Base-by-base conservation (phyloP, 1,139 yeast genomes). In the Candida albicans region DNA sequence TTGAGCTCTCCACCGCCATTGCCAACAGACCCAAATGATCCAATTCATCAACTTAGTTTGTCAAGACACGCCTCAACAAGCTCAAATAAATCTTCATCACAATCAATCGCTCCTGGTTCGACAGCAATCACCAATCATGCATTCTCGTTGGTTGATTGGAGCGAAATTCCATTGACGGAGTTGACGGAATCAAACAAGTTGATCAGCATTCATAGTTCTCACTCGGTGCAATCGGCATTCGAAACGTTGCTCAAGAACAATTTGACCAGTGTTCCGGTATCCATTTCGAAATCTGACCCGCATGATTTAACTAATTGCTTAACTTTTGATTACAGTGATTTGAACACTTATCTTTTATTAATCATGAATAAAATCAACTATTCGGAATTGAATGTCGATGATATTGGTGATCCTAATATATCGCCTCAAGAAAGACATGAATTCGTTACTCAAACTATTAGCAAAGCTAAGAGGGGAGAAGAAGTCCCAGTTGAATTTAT, bases 241-340 rank as follows among this genome's bases (percentile, higher is more conserved):
- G 90, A 89, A 56, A 82, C 84, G 2, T 73, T 93, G 56, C 75
- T 77, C 38, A 66, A 75, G 33, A 77, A 90, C 62, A 82, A 86
- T 50, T 76, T 93, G 57, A 91, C 97, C 2, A 84, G 95, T 28
- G 70, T 93, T 43, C 98, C 98, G 0, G 95, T 93, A 3, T 62
- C 59, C 75, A 74, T 60, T 68, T 44, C 46, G 13, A 43, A 46
- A 33, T 39, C 45, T 37, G 48, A 47, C 29, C 45, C 37, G 8
- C 70, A 54, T 6, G 56, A 60, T 35, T 69, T 82, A 52, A 52
- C 59, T 36, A 79, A 84, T 52, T 86, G 95, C 56, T 68, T 82
- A 46, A 86, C 96, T 1, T 93, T 93, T 64, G 98, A 93, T 64
- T 93, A 89, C 65, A 80, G 95, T 27, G 98, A 93, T 65, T 75